Evolutionary conservation across 176 grass and related monocot species (phyloP).

Genomic region (Dendrocalamus sinicus): DNA sequence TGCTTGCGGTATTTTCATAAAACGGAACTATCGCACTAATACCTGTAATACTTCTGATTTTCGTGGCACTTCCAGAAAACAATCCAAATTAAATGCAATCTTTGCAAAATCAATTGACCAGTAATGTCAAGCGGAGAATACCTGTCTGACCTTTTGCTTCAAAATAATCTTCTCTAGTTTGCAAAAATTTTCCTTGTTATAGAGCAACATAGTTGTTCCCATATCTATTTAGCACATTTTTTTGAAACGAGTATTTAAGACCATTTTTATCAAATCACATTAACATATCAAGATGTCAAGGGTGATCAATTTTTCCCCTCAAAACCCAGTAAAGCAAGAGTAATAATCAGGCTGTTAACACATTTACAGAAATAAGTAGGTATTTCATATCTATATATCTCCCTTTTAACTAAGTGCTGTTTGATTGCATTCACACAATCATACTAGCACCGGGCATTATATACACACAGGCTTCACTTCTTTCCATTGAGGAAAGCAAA

Average conservation of each 20-base stretch:
- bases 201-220: neutral
- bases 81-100: too few species aligned
- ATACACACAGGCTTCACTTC: neutral
- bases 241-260: too few species aligned
- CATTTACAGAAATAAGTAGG: neutral
- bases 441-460: neutral
- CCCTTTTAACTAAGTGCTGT: neutral
- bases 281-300: neutral
- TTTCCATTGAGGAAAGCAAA: neutral
- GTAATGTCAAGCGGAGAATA: conserved; percentile 16
- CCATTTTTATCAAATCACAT: neutral
- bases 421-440: neutral
- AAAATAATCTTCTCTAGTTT: neutral
- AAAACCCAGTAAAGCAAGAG: neutral
- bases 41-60: too few species aligned
- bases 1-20: too few species aligned
- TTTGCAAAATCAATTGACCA: too few species aligned
- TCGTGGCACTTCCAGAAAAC: too few species aligned
- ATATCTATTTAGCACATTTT: neutral
- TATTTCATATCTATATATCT: neutral
- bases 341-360: neutral
- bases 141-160: neutral
- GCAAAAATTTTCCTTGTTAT: neutral
- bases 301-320: neutral
- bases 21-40: too few species aligned